These are phyloP conservation scores for Ophiostoma himal-ulmi DNA, from an alignment of 2,329 filamentous ascomycete genomes.

Conservation along the genomic window DNA sequence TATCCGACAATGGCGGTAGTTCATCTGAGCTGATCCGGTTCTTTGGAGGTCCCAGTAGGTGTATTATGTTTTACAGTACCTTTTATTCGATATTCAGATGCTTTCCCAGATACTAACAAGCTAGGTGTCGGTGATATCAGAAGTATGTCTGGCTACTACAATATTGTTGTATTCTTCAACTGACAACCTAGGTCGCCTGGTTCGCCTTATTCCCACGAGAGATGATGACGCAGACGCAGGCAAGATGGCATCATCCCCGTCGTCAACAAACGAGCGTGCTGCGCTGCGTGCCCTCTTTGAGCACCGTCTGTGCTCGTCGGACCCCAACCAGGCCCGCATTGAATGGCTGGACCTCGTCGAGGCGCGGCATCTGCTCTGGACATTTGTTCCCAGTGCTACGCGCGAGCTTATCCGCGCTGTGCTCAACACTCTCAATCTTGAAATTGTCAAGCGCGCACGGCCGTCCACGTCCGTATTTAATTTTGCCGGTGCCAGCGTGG, in stretches of 20 bases:
- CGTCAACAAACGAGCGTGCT: slow-evolving; percentile 53
- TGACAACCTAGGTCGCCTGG: slow-evolving; percentile 61
- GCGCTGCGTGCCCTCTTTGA: slow-evolving; percentile 85
- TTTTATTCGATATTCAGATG: no score
- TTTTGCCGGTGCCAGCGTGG: slow-evolving; percentile 68
- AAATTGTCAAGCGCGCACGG: slow-evolving; percentile 69
- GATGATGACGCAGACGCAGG: background rate
- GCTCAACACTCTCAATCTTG: slow-evolving; percentile 69
- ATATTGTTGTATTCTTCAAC: background rate
- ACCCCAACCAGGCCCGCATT: slow-evolving; percentile 54
- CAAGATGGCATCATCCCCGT: background rate
- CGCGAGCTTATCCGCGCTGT: slow-evolving; percentile 71
- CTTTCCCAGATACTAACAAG: background rate
- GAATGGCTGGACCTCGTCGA: slow-evolving; percentile 92
- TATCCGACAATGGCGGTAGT: slow-evolving; percentile 91
- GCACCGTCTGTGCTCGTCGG: slow-evolving; percentile 62
- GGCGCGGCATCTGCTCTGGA: slow-evolving; percentile 72
- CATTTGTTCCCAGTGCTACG: slow-evolving; percentile 61
- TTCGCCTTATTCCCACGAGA: slow-evolving; percentile 73
- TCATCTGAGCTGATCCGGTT: slow-evolving; percentile 91
- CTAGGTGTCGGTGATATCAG: slow-evolving; percentile 61
- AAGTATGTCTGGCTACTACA: slow-evolving; percentile 41
- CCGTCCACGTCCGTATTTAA: slow-evolving; percentile 65
- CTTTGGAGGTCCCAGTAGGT: slow-evolving; percentile 80
- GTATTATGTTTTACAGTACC: background rate